Base-by-base conservation (phyloP, 345 rosid species). In the Pistacia vera region DNA sequence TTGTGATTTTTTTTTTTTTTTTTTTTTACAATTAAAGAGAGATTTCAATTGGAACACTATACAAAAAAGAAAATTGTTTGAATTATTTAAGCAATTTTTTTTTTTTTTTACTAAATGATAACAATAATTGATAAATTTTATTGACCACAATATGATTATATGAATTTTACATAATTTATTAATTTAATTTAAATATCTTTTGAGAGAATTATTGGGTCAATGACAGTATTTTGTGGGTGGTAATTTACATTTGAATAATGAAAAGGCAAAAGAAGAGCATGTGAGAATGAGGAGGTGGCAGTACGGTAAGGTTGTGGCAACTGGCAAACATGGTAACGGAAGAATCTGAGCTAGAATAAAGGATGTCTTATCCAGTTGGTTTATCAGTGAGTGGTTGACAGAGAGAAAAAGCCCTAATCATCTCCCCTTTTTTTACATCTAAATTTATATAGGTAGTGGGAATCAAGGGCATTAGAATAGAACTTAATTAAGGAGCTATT, bases 321-420 rank as follows among this genome's bases (percentile, higher is more conserved):
- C 79, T 28, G 14, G 14, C 77, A 71, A 71, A 77, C 35, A 72
- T 64, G 12, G 2, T 33, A 58, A 76, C 78, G n/a, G 58, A 72
- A 25, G 75, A 75, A 80, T 80, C 83, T 77, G 71, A 20, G 48
- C 68, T 74, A 5, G 48, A 56, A 25, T 56, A 59, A 58, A 52
- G 55, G 63, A 57, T 55, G 66, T 68, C 68, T 54, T 48, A 60
- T 72, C 58, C 46, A 71, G 11, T 2, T 33, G 16, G 11, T 6
- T 11, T 28, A 10, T n/a, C 1, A n/a, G 73, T 79, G 51, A n/a
- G 73, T 79, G 51, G 78, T 63, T 71, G 75, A 77, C 71, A 62
- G 75, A 59, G 69, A 69, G 33, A 51, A 56, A 52, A 41, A 54
- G 12, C 6, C 18, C 5, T 16, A 14, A 52, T 54, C 13, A 9